Percentiles rank a stretch among this genome's conserved stretches.
These are phyloP conservation scores for Aspergillus sp. DNA, from an alignment of 2,329 filamentous ascomycete species.

Conservation along the genomic window DNA sequence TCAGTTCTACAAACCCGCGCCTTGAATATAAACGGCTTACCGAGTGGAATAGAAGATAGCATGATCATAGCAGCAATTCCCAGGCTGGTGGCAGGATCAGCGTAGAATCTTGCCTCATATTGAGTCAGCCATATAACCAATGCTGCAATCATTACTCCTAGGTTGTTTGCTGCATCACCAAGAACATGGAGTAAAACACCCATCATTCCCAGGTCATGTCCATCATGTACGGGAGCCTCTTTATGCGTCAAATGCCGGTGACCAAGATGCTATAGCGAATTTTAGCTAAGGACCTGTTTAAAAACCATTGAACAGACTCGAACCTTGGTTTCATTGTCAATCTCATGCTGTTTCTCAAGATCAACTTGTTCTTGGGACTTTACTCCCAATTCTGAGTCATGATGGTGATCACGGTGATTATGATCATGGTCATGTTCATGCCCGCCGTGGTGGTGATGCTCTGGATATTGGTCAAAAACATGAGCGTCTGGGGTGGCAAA, in stretches of 20 bases:
- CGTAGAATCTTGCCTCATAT: constrained; percentile 63
- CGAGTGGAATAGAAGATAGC: constrained; percentile 51
- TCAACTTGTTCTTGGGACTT: not conserved
- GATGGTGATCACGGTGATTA: constrained; percentile 6
- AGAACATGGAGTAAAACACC: constrained; percentile 70
- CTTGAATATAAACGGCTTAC: constrained; percentile 3
- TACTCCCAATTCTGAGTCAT: not conserved
- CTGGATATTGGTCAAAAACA: not conserved
- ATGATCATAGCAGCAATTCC: constrained; percentile 74
- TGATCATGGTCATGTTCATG: constrained; percentile 23
- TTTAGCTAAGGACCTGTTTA: not conserved
- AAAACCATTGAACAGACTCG: not conserved
- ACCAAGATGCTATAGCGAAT: constrained; percentile 20
- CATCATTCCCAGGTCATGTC: constrained; percentile 67
- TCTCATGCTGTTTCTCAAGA: not conserved
- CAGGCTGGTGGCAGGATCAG: constrained; percentile 68
- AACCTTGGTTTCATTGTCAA: not conserved
- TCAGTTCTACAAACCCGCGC: not conserved
- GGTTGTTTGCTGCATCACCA: constrained; percentile 73
- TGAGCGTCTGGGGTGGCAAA: not conserved
- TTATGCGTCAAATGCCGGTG: constrained; percentile 25
- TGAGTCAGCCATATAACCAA: constrained; percentile 66
- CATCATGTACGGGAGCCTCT: constrained; percentile 36
- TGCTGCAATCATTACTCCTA: constrained; percentile 71
- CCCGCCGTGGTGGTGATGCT: constrained; percentile 10